These are phyloP conservation scores for Plectosphaerella sp. DNA, from an alignment of 2,329 filamentous ascomycete genomes.

Conservation along the genomic window DNA sequence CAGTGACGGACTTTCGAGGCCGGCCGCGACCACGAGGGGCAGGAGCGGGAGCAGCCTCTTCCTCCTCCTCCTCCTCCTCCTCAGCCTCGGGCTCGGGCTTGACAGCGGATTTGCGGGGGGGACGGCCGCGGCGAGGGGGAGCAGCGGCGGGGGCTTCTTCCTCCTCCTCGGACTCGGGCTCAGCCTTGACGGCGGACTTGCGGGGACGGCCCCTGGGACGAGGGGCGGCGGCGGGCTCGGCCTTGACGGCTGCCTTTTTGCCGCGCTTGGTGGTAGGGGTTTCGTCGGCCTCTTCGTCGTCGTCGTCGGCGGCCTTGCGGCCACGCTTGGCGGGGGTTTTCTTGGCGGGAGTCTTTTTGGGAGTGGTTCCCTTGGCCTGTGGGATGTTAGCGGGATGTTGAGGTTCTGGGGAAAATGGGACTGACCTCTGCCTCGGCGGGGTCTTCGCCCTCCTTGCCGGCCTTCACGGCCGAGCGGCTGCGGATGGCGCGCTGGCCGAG, in stretches of 20 bases:
- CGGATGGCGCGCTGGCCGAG: slow-evolving; percentile 64
- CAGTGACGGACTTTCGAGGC: too few relatives aligned
- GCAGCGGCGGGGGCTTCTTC: slow-evolving; percentile 27
- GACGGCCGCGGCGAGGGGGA: slow-evolving; percentile 19
- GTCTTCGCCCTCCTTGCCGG: slow-evolving; percentile 18
- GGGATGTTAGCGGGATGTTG: slow-evolving; percentile 11
- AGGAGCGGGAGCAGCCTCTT: slow-evolving; percentile 14
- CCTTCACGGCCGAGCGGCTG: slow-evolving; percentile 23
- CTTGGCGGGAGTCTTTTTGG: slow-evolving; percentile 7
- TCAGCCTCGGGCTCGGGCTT: slow-evolving; percentile 16
- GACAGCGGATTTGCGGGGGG: slow-evolving; percentile 15
- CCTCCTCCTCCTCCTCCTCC: slow-evolving; percentile 9
- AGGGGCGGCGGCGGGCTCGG: background rate
- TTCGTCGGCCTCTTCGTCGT: slow-evolving; percentile 10
- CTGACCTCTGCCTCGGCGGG: slow-evolving; percentile 6
- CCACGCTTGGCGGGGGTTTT: slow-evolving; percentile 9
- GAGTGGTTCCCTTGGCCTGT: slow-evolving; percentile 21
- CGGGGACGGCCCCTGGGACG: too few relatives aligned
- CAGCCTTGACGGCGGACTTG: slow-evolving; percentile 28
- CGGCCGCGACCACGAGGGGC: too few relatives aligned
- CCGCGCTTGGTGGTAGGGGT: slow-evolving; percentile 6
- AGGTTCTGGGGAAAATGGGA: background rate
- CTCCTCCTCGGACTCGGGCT: slow-evolving; percentile 23
- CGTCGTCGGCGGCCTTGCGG: slow-evolving; percentile 10
- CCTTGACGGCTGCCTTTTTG: slow-evolving; percentile 21